Base-by-base conservation (phyloP, 1,284 basidiomycete species). In the Ceratobasidium papillatum region DNA sequence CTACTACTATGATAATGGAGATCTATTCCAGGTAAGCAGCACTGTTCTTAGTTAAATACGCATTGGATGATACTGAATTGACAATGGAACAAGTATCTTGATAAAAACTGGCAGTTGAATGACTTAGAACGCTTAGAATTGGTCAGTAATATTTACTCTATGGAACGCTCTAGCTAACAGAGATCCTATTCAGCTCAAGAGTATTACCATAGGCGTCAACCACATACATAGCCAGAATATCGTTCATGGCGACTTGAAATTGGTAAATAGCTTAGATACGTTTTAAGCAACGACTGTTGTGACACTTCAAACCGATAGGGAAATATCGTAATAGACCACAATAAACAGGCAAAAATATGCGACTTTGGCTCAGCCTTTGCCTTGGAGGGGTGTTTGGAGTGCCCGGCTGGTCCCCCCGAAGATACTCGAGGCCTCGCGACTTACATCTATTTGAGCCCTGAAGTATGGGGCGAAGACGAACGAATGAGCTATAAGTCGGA, bases 401-500 rank as follows among this genome's bases (percentile, higher is more conserved):
- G 54, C 17, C 30, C 30, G 17, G 54, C 54, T 25, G 8, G 54
- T 19, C 30, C 27, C 14, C 32, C 54, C 32, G 54, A 58, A 19
- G 32, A 58, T 36, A 34, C 14, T 19, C 54, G 34, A 36, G 17
- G 8, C 30, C 54, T 58, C 17, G 54, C 54, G 27, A 58, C 54
- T 11, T 11, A 58, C 5, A 58, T 58, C 27, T 58, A 58, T 14
- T 30, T 58, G 14, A 58, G 54, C 17, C 54, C 54, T 19, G 54
- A 58, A 34, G 32, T 58, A 34, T 58, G 54, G 54, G 54, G 34
- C 12, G 17, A 34, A 3, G 54, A 58, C 4, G 54, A 34, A 30
- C 54, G 8, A 58, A 58, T 34, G 14, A 58, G 54, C 54, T 58
- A 58, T 36, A 32, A 58, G 34, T 58, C 54, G 54, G 54, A 58